These are phyloP conservation scores for Epichloe gansuensis DNA, from an alignment of 2,329 filamentous ascomycete species.

Conservation along the genomic window DNA sequence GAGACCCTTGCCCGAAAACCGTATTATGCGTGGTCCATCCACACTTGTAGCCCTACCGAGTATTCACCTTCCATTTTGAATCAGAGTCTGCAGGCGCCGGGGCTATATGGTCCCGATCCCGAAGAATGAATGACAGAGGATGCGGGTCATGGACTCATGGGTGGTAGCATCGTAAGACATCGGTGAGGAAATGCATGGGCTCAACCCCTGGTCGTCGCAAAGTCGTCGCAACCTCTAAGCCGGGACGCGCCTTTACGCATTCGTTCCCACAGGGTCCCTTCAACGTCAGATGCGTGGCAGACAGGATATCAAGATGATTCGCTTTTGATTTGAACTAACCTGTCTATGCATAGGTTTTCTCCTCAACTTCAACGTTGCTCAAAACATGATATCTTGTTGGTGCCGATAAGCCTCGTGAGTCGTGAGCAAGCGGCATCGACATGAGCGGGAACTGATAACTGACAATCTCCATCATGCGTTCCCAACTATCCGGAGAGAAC, in stretches of 20 bases:
- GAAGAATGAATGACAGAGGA: not conserved
- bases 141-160: slow-evolving; percentile 1
- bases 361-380: not conserved
- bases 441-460: not conserved
- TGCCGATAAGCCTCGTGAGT: no score
- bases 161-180: slow-evolving; percentile 5
- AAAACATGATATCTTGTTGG: no score
- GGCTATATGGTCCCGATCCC: not conserved
- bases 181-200: slow-evolving; percentile 4
- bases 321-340: no score
- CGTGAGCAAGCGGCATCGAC: not conserved
- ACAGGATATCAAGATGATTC: no score
- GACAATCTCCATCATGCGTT: not conserved
- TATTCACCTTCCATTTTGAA: not conserved
- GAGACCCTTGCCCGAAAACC: not conserved
- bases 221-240: not conserved
- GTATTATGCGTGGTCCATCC: not conserved
- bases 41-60: not conserved
- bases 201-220: not conserved
- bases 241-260: not conserved
- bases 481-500: not conserved
- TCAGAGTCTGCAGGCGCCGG: not conserved
- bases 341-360: no score
- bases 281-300: no score
- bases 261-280: not conserved